A percentile compares a stretch with the other conserved stretches of the same genome.
Evolutionary conservation across 306 rosid species (phyloP).

Genomic region (Glycyrrhiza uralensis): DNA sequence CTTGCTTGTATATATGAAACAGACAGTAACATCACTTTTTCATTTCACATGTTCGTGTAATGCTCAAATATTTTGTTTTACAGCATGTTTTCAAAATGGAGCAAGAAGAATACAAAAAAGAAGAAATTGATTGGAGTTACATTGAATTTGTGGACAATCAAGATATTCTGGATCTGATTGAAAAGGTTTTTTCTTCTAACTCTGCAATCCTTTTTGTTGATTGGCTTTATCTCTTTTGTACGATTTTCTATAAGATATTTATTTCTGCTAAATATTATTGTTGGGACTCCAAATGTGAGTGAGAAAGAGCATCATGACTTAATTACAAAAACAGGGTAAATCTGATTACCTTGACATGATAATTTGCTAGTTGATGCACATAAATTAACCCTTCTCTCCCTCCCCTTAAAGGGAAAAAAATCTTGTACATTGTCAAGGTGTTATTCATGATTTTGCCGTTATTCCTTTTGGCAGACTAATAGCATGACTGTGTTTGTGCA

Average conservation of each 20-base stretch:
- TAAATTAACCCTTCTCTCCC: neutral
- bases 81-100: slow-evolving; percentile 99
- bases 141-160: slow-evolving; percentile 97
- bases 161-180: slow-evolving; percentile 92
- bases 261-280: neutral
- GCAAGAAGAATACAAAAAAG: slow-evolving; percentile 98
- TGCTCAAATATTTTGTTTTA: slow-evolving; percentile 28
- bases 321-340: neutral
- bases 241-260: slow-evolving; percentile 17
- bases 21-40: neutral
- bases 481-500: neutral
- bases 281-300: no score
- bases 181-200: slow-evolving; percentile 66
- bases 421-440: neutral
- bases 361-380: neutral
- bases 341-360: slow-evolving; percentile 15
- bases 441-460: neutral
- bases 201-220: slow-evolving; percentile 10
- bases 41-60: slow-evolving; percentile 4
- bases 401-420: neutral
- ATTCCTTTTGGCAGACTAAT: neutral
- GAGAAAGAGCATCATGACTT: no score
- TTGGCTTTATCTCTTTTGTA: slow-evolving; percentile 9
- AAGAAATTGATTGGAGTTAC: slow-evolving; percentile 99
- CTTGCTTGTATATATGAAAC: slow-evolving; percentile 14